These are phyloP conservation scores for Kentomonas sorsogonicus DNA, from an alignment of 208 protist genomes.

Conservation along the genomic window DNA sequence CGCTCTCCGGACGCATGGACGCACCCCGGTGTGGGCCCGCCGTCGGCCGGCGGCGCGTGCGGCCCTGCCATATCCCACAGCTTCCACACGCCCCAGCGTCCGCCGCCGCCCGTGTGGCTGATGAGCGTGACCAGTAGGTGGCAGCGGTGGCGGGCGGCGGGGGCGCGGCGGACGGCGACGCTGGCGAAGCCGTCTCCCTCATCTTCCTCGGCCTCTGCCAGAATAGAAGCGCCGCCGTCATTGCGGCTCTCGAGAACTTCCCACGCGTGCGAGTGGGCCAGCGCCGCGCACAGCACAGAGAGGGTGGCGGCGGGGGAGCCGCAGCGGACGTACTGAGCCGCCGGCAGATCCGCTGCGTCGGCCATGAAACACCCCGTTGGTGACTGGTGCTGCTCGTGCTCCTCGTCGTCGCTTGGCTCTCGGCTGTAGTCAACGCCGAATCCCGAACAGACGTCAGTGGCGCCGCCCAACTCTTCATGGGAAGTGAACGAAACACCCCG, in stretches of 20 bases:
- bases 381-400: too few species aligned
- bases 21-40: too few species aligned
- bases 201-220: neutral
- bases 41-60: too few species aligned
- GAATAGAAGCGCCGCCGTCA: neutral
- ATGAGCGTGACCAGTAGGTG: neutral
- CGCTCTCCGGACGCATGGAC: too few species aligned
- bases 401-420: too few species aligned
- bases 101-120: neutral
- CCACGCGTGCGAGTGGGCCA: slow-evolving; percentile 1
- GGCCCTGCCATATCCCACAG: slow-evolving; percentile 3
- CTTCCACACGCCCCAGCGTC: slow-evolving; percentile 3
- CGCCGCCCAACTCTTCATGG: too few species aligned
- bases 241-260: neutral
- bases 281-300: neutral
- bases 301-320: neutral
- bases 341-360: slow-evolving; percentile 4
- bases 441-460: too few species aligned
- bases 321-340: neutral
- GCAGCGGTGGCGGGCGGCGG: neutral
- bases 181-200: neutral
- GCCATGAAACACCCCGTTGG: slow-evolving; percentile 2
- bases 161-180: neutral
- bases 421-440: too few species aligned
- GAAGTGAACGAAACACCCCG: too few species aligned